Evolutionary conservation across 148 eudicot species (phyloP).

Genomic region (Silene latifolia): DNA sequence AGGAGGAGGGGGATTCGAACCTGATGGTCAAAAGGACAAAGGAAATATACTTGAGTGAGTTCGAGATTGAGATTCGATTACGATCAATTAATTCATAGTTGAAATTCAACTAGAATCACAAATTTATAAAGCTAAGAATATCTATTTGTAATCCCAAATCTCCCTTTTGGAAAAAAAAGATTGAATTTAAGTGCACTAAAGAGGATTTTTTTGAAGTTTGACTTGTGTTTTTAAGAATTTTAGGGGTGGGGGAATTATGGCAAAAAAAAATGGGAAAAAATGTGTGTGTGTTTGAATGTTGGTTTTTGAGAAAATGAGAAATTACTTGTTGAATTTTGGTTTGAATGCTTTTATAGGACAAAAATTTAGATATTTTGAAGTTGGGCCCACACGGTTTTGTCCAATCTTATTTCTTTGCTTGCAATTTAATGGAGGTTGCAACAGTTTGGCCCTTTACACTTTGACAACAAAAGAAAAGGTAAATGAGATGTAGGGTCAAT

Average conservation of each 20-base stretch:
- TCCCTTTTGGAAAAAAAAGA: background rate
- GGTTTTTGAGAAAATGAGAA: slow-evolving; percentile 16
- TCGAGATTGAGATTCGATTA: slow-evolving; percentile 25
- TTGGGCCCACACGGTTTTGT: slow-evolving; percentile 29
- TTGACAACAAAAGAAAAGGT: background rate
- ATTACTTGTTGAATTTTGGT: slow-evolving; percentile 7
- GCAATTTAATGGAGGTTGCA: background rate
- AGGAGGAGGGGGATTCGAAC: background rate
- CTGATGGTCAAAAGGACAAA: background rate
- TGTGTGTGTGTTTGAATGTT: background rate
- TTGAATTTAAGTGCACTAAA: background rate
- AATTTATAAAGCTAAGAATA: slow-evolving; percentile 14
- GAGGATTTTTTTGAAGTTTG: background rate
- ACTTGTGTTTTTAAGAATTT: background rate
- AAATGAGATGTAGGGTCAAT: too few relatives aligned
- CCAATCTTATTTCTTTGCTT: background rate
- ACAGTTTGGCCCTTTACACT: background rate
- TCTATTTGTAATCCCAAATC: slow-evolving; percentile 20
- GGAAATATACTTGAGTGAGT: background rate
- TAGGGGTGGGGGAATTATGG: background rate
- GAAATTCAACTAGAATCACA: slow-evolving; percentile 23
- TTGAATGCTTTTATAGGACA: slow-evolving; percentile 14
- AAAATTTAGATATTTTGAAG: slow-evolving; percentile 16
- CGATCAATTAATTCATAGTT: slow-evolving; percentile 23
- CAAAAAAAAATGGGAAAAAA: background rate